These are phyloP conservation scores for Camillea tinctor DNA, from an alignment of 2,329 filamentous ascomycete species.

Conservation along the genomic window DNA sequence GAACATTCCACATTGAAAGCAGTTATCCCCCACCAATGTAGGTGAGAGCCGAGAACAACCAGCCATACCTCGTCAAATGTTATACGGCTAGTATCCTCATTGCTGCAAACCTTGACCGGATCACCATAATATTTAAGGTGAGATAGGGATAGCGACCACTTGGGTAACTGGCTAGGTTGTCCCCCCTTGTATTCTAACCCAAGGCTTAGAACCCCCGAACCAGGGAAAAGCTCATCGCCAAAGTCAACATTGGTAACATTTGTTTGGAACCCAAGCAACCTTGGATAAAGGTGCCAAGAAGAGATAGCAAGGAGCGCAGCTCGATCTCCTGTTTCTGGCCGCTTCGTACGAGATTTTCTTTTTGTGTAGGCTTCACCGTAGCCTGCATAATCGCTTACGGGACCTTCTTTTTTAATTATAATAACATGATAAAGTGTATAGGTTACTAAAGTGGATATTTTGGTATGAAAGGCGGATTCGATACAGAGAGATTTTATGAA, in stretches of 20 bases:
- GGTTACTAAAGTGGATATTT: too few relatives aligned
- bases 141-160: conserved; percentile 5
- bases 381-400: too few relatives aligned
- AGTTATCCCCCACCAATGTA: not conserved
- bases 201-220: conserved; percentile 3
- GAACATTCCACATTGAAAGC: not conserved
- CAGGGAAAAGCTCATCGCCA: conserved; percentile 1
- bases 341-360: too few relatives aligned
- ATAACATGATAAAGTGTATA: too few relatives aligned
- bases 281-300: conserved; percentile 11
- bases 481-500: too few relatives aligned
- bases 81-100: conserved; percentile 3
- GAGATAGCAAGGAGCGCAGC: conserved; percentile 5
- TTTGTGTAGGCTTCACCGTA: too few relatives aligned
- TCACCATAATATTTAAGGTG: conserved; percentile 8
- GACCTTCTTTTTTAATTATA: too few relatives aligned
- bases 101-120: conserved; percentile 3
- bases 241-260: conserved; percentile 1
- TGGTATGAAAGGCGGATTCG: too few relatives aligned
- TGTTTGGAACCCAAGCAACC: conserved; percentile 1
- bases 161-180: not conserved
- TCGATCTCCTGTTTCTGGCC: conserved; percentile 3
- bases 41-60: conserved; percentile 3
- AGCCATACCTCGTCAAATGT: conserved; percentile 4
- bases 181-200: conserved; percentile 1